These are phyloP conservation scores for Haplosporangium sp. DNA, from an alignment of 371 early-diverging fungal species.

Conservation along the genomic window DNA sequence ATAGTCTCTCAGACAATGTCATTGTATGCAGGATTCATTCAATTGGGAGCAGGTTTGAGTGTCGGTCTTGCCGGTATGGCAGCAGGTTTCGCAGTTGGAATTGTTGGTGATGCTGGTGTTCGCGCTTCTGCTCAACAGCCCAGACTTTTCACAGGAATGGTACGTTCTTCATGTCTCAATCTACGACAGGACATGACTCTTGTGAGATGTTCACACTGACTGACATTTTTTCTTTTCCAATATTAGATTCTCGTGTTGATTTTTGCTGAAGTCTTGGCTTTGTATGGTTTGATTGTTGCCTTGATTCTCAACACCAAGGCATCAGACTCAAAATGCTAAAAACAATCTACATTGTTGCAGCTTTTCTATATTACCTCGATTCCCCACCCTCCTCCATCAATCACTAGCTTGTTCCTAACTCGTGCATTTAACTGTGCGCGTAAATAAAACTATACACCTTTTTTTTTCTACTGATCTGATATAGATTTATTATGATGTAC, in stretches of 20 bases:
- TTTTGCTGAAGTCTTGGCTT: conserved; percentile 94
- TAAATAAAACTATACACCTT: neutral
- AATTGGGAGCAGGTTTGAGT: conserved; percentile 86
- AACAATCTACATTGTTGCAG: neutral
- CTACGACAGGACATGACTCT: too few relatives aligned
- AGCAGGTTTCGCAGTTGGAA: conserved; percentile 93
- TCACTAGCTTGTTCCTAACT: neutral
- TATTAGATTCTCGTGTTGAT: conserved; percentile 85
- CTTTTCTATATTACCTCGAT: neutral
- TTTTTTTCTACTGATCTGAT: neutral
- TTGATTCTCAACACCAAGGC: conserved; percentile 86
- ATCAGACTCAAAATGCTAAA: conserved; percentile 21
- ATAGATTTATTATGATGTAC: neutral
- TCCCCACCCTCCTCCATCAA: neutral
- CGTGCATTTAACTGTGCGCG: neutral
- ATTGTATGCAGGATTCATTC: conserved; percentile 82
- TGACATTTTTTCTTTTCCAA: neutral
- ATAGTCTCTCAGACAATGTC: conserved; percentile 68
- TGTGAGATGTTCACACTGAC: neutral
- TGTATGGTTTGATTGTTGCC: conserved; percentile 91
- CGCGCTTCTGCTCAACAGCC: conserved; percentile 84
- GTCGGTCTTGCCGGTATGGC: conserved; percentile 92
- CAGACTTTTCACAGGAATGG: conserved; percentile 28
- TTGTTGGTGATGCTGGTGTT: conserved; percentile 92
- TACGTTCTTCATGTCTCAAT: conserved; percentile 2